Evolutionary conservation across 2,329 filamentous ascomycete species (phyloP).

Genomic region (Xylaria arbuscula): DNA sequence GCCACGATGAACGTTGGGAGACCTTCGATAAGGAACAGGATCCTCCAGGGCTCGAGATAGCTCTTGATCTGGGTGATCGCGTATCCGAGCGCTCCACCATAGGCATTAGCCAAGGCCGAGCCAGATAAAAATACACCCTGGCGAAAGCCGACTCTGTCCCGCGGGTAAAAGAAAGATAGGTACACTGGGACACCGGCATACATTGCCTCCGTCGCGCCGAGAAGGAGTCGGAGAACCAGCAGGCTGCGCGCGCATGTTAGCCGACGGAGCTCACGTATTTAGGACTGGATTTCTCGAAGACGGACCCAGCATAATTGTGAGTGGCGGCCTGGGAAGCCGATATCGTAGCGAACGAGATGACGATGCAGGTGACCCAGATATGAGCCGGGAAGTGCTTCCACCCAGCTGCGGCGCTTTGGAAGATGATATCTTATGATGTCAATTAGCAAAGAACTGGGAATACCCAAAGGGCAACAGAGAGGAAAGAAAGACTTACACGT

Average conservation of each 20-base stretch:
- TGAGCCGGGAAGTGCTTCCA: conserved; percentile 43
- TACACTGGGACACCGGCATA: conserved; percentile 54
- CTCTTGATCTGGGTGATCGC: conserved; percentile 50
- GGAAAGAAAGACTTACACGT: conserved; percentile 26
- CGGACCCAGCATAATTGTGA: conserved; percentile 52
- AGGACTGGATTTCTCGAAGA: background rate
- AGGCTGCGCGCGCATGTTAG: conserved; percentile 38
- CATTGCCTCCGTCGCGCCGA: conserved; percentile 56
- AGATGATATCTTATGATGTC: conserved; percentile 32
- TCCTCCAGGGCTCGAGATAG: conserved; percentile 50
- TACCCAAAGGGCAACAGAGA: too few species aligned
- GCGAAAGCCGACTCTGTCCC: conserved; percentile 66
- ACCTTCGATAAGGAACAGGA: conserved; percentile 61
- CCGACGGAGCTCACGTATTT: background rate
- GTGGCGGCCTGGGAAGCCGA: conserved; percentile 56
- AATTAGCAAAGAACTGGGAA: background rate
- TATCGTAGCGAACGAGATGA: conserved; percentile 57
- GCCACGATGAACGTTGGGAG: conserved; percentile 57
- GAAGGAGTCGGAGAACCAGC: conserved; percentile 55
- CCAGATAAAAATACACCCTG: conserved; percentile 65
- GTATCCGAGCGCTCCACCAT: conserved; percentile 54
- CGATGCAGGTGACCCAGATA: conserved; percentile 57
- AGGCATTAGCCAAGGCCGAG: conserved; percentile 53
- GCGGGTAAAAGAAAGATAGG: conserved; percentile 68
- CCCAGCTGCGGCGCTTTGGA: conserved; percentile 34